Base-by-base conservation (phyloP, 345 rosid genomes). In the Dipteronia dyeriana region DNA sequence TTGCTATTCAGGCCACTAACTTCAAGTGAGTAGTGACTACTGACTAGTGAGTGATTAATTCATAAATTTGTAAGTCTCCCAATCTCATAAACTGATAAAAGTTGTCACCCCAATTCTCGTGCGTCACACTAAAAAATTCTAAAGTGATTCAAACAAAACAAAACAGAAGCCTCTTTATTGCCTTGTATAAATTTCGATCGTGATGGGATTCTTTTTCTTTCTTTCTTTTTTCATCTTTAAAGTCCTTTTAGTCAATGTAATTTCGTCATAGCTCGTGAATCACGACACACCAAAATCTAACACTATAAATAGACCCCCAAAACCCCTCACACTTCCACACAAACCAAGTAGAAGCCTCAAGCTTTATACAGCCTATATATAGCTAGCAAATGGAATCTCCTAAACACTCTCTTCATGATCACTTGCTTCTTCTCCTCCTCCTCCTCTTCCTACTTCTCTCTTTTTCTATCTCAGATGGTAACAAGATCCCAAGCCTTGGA, bases 401-500 rank as follows among this genome's bases (percentile, higher is more conserved):
- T 12, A 26, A 38, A 39, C 29, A 29, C 54, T 56, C 54, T 29
- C 64, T 66, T 63, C 78, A 7, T 41, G 9, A 39, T 63, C 78
- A 23, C 2, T 39, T 29, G 9, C 75, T 49, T 39, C 3, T 65
- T 7, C 65, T 66, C 43, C 34, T 31, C 31, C 6, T 60, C 8
- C 49, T 76, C 7, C 57, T 47, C 60, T 76, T 73, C 56, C 25
- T 56, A 17, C n/a, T 79, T 19, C 53, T 60, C 60, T n/a, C 54
- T 14, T 20, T 61, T 2, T 49, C 31, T 22, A 57, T 64, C 68
- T 38, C 68, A 1, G 68, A 1, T 20, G 71, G 2, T 26, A 61
- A 54, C 62, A 61, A 51, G 7, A 62, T 68, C 72, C 82, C 82
- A 26, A 76, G 85, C 71, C 80, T 82, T 3, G 71, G 76, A 25